These are phyloP conservation scores for Myxozyma kluyveri DNA, from an alignment of 805 yeast species.

Conservation along the genomic window DNA sequence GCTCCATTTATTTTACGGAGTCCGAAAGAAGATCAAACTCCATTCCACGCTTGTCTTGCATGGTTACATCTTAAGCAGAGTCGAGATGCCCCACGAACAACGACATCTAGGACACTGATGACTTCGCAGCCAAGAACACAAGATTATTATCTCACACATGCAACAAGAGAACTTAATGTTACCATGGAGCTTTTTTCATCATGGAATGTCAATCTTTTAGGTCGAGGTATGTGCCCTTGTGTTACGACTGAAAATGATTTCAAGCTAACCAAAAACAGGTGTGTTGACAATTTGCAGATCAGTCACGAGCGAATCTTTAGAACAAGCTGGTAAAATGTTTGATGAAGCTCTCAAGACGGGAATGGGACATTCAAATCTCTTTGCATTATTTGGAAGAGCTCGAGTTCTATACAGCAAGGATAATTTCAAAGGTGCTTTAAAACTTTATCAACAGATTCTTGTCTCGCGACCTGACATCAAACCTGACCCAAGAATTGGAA, in stretches of 20 bases:
- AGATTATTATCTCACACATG: slow-evolving; percentile 40
- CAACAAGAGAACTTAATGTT: slow-evolving; percentile 46
- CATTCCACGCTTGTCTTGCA: slow-evolving; percentile 60
- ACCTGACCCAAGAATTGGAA: slow-evolving; percentile 93
- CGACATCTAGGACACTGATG: slow-evolving; percentile 2
- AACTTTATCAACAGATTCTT: slow-evolving; percentile 78
- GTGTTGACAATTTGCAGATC: slow-evolving; percentile 47
- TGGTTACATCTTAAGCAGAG: slow-evolving; percentile 57
- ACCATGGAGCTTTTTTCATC: slow-evolving; percentile 50
- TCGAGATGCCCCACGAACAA: slow-evolving; percentile 35
- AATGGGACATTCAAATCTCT: slow-evolving; percentile 59
- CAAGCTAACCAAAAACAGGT: slow-evolving; percentile 34
- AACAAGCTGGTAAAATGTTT: slow-evolving; percentile 66
- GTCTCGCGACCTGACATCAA: slow-evolving; percentile 65
- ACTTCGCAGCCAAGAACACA: slow-evolving; percentile 29
- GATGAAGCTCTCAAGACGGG: slow-evolving; percentile 52
- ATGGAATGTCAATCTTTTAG: slow-evolving; percentile 53
- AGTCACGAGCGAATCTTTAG: slow-evolving; percentile 55
- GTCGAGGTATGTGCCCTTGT: slow-evolving; percentile 47
- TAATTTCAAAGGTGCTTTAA: slow-evolving; percentile 70
- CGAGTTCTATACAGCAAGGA: slow-evolving; percentile 70
- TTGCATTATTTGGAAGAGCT: slow-evolving; percentile 82
- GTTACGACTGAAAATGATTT: background rate
- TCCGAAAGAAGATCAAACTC: slow-evolving; percentile 45
- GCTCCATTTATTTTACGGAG: slow-evolving; percentile 27